Conservation (phyloP, 2,329 filamentous ascomycete genomes). For the Podosphaera aphanis region DNA sequence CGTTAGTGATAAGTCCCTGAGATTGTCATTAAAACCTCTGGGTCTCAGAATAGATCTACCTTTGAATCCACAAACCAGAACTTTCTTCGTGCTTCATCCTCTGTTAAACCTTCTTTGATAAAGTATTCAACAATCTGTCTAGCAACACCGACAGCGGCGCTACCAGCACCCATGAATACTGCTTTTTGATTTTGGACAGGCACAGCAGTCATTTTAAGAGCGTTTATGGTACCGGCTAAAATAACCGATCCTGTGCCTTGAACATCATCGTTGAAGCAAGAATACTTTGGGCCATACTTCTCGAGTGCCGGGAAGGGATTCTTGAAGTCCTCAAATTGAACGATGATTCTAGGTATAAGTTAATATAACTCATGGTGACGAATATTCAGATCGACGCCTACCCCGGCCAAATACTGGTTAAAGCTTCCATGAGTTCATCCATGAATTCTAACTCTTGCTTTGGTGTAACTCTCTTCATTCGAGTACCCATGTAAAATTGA, state of each 20-base stretch:
- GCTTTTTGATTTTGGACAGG: slow-evolving; percentile 45
- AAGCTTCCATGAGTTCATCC: slow-evolving; percentile 45
- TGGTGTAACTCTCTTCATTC: slow-evolving; percentile 40
- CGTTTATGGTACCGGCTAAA: slow-evolving; percentile 57
- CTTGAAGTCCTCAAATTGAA: slow-evolving; percentile 60
- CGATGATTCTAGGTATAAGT: slow-evolving; percentile 15
- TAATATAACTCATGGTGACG: slow-evolving; percentile 46
- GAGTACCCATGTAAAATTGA: slow-evolving; percentile 55
- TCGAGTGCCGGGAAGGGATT: slow-evolving; percentile 34
- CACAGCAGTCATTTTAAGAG: slow-evolving; percentile 40
- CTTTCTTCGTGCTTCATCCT: slow-evolving; percentile 42
- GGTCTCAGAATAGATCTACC: slow-evolving; percentile 4
- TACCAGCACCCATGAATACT: slow-evolving; percentile 58
- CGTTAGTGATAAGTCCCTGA: slow-evolving; percentile 43
- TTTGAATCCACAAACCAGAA: slow-evolving; percentile 52
- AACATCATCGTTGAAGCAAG: slow-evolving; percentile 81
- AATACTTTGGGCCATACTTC: slow-evolving; percentile 46
- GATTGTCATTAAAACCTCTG: slow-evolving; percentile 2
- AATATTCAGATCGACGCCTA: slow-evolving; percentile 29
- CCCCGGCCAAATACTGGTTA: slow-evolving; percentile 45
- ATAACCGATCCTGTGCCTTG: slow-evolving; percentile 78
- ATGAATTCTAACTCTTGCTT: slow-evolving; percentile 54
- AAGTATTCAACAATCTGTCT: slow-evolving; percentile 61
- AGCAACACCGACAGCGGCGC: slow-evolving; percentile 64
- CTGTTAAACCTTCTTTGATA: slow-evolving; percentile 40